A percentile compares a stretch with the other conserved stretches of the same genome.
These are phyloP conservation scores for Jamesozyma piceae DNA, from an alignment of 805 yeast genomes.

Conservation along the genomic window DNA sequence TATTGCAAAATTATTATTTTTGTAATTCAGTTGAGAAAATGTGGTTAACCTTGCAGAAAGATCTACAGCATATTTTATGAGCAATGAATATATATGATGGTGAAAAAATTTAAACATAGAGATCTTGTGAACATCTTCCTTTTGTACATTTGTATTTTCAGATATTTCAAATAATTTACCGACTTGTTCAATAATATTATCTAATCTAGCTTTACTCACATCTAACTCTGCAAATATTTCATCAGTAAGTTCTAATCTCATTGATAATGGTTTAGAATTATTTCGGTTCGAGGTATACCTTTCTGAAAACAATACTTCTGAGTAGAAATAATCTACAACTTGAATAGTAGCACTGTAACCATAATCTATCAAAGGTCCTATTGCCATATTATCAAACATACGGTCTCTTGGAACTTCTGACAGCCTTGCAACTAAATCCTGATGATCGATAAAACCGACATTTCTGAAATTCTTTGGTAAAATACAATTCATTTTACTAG, in stretches of 20 bases:
- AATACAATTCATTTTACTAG: slow-evolving; percentile 19
- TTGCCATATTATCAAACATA: slow-evolving; percentile 11
- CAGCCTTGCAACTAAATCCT: slow-evolving; percentile 12
- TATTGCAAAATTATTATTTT: slow-evolving; percentile 1
- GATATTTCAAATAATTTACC: slow-evolving; percentile 13
- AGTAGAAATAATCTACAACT: slow-evolving; percentile 15
- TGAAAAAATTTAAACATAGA: neutral
- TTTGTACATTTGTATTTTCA: neutral
- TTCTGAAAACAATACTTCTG: slow-evolving; percentile 18
- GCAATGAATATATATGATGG: neutral
- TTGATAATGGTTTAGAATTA: slow-evolving; percentile 15
- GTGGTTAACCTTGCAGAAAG: slow-evolving; percentile 11
- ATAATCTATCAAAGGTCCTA: slow-evolving; percentile 11
- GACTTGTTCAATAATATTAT: slow-evolving; percentile 14
- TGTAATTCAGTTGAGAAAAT: slow-evolving; percentile 6
- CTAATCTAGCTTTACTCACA: slow-evolving; percentile 7
- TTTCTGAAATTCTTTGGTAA: slow-evolving; percentile 20
- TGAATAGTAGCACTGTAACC: slow-evolving; percentile 15
- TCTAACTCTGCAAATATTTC: slow-evolving; percentile 17
- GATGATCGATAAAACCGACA: slow-evolving; percentile 18
- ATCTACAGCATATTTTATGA: slow-evolving; percentile 10
- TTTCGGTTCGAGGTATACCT: slow-evolving; percentile 23
- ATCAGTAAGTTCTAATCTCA: slow-evolving; percentile 11
- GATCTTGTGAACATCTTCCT: neutral
- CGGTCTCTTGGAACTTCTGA: slow-evolving; percentile 2